Evolutionary conservation across 1,284 basidiomycete species (phyloP).

Genomic region (Pisolithus thermaeus): DNA sequence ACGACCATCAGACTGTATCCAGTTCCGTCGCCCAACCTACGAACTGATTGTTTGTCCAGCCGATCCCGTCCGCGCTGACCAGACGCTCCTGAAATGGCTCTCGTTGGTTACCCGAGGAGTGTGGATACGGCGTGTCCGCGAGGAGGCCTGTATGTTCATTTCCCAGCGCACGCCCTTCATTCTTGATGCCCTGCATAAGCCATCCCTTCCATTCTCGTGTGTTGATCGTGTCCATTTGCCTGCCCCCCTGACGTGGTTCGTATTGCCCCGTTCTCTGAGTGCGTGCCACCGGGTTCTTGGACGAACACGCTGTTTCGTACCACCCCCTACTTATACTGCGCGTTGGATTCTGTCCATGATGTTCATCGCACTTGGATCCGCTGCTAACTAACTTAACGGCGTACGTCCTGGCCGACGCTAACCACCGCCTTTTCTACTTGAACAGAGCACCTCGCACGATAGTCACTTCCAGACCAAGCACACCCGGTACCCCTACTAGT

Average conservation of each 20-base stretch:
- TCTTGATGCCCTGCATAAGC: conserved; percentile 14
- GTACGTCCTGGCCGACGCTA: conserved; percentile 1
- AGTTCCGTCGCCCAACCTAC: no score
- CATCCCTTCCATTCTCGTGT: conserved; percentile 10
- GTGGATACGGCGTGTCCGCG: conserved; percentile 14
- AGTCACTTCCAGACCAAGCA: neutral
- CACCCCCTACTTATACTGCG: conserved; percentile 24
- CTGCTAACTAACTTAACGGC: conserved; percentile 1
- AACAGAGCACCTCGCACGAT: neutral
- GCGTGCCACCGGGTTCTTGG: conserved; percentile 6
- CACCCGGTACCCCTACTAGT: neutral
- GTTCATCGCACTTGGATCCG: conserved; percentile 3
- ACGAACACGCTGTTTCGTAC: conserved; percentile 5
- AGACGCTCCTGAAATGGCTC: no score
- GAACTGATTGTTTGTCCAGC: no score
- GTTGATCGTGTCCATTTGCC: conserved; percentile 3
- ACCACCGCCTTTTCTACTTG: conserved; percentile 1
- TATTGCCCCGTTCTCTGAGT: neutral
- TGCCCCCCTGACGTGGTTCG: neutral
- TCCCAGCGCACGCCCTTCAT: conserved; percentile 13
- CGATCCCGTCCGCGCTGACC: no score
- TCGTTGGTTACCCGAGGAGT: neutral
- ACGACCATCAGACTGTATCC: no score
- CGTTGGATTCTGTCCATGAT: conserved; percentile 10
- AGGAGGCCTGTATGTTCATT: conserved; percentile 3